Evolutionary conservation across 139 green algal species (phyloP).

Genomic region (Chlorella vulgaris): DNA sequence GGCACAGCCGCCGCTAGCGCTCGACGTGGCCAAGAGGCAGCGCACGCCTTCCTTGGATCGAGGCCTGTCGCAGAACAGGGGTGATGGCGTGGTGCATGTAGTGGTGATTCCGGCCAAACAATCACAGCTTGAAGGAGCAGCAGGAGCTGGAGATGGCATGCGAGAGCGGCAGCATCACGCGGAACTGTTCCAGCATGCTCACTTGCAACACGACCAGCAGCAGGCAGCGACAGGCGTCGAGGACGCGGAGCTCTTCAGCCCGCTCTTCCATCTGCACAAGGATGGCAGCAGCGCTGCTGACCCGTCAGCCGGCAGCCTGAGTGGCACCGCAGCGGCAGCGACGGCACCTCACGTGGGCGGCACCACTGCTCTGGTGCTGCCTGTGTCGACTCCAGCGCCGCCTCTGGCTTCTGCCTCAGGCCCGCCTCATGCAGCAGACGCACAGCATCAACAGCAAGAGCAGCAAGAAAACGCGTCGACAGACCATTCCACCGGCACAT

Average conservation of each 20-base stretch:
- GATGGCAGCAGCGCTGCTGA: slow-evolving; percentile 1
- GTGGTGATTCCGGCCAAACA: no score
- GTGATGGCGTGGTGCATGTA: not conserved
- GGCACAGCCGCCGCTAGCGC: not conserved
- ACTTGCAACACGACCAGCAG: not conserved
- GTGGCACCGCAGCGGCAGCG: not conserved
- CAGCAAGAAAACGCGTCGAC: slow-evolving; percentile 12
- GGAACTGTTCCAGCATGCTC: not conserved
- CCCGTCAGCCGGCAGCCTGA: not conserved
- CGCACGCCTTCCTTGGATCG: not conserved
- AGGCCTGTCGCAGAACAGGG: not conserved
- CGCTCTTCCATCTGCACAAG: slow-evolving; percentile 19
- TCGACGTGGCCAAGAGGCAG: slow-evolving; percentile 15
- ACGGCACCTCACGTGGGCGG: no score
- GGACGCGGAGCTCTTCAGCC: slow-evolving; percentile 13
- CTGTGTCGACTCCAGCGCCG: not conserved
- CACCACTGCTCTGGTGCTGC: not conserved
- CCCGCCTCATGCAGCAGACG: not conserved
- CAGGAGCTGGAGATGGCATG: not conserved
- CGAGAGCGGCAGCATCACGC: slow-evolving; percentile 11
- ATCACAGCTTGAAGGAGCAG: no score
- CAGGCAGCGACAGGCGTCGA: not conserved
- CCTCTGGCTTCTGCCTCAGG: not conserved
- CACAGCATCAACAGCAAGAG: not conserved
- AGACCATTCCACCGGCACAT: slow-evolving; percentile 32